Conservation (phyloP, 164 flowering plant species). For the Stephania yunnanensis region DNA sequence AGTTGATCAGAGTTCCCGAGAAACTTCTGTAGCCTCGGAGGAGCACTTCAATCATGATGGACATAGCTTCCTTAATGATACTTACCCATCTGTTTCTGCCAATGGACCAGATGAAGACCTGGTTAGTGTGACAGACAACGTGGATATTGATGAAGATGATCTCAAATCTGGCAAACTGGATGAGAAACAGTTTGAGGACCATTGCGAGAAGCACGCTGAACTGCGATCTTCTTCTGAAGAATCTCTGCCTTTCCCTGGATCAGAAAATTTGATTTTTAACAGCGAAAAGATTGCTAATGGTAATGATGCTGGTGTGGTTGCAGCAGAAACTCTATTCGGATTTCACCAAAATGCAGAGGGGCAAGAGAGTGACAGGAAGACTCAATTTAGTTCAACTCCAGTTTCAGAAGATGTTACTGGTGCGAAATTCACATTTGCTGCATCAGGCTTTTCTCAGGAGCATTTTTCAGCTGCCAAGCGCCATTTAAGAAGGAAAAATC, state of each 20-base stretch:
- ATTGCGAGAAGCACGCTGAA: constrained; percentile 13
- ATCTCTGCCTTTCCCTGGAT: constrained; percentile 37
- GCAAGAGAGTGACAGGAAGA: constrained; percentile 32
- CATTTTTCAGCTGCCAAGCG: constrained; percentile 36
- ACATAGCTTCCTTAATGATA: constrained; percentile 19
- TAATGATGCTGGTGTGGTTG: constrained; percentile 23
- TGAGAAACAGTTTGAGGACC: constrained; percentile 17
- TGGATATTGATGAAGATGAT: constrained; percentile 37
- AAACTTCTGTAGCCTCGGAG: constrained; percentile 47
- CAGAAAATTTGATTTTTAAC: constrained; percentile 51
- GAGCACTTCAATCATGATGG: constrained; percentile 25
- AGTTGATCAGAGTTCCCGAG: constrained; percentile 32
- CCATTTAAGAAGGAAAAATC: constrained; percentile 43
- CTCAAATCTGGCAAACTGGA: constrained; percentile 17
- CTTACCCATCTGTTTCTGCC: constrained; percentile 24
- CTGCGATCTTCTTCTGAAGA: constrained; percentile 25
- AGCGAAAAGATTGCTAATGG: constrained; percentile 37
- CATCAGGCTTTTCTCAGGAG: constrained; percentile 45
- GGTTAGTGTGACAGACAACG: constrained; percentile 31
- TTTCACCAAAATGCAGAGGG: constrained; percentile 28
- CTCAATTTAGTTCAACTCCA: constrained; percentile 30
- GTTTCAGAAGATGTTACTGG: constrained; percentile 31
- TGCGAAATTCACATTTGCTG: constrained; percentile 57
- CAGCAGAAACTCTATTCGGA: constrained; percentile 36
- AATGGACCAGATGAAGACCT: constrained; percentile 45